Conservation (phyloP, 106 monocot species). For the Chionographis japonica region DNA sequence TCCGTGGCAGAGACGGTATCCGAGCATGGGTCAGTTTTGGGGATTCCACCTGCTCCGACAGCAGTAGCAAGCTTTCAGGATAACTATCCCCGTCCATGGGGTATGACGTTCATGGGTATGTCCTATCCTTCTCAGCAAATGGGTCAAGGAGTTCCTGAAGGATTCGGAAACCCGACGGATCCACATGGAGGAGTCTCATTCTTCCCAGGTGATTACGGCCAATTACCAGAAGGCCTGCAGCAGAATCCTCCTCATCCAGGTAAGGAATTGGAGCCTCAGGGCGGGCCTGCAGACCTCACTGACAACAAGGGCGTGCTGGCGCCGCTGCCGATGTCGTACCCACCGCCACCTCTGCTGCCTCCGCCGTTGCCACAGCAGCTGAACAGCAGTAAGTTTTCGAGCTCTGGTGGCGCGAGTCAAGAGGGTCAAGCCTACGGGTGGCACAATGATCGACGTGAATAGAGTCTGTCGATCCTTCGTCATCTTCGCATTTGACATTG, state of each 20-base stretch:
- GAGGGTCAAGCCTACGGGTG: slow-evolving; percentile 9
- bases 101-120: slow-evolving; percentile 36
- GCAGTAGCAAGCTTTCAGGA: slow-evolving; percentile 29
- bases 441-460: neutral
- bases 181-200: slow-evolving; percentile 30
- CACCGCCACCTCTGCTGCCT: slow-evolving; percentile 29
- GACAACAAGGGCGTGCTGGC: slow-evolving; percentile 13
- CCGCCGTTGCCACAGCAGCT: slow-evolving; percentile 19
- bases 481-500: no score
- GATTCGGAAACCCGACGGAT: slow-evolving; percentile 28
- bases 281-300: slow-evolving; percentile 17
- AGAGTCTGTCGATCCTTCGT: no score
- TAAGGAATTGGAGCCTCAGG: slow-evolving; percentile 38
- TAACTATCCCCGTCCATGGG: slow-evolving; percentile 41
- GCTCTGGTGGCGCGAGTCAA: neutral
- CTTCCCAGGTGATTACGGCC: slow-evolving; percentile 42
- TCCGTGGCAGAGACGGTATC: slow-evolving; percentile 20
- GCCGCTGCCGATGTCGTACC: slow-evolving; percentile 15
- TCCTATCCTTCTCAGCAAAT: slow-evolving; percentile 32
- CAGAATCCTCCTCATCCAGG: slow-evolving; percentile 14
- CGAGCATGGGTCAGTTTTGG: slow-evolving; percentile 53
- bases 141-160: slow-evolving; percentile 45
- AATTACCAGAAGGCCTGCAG: slow-evolving; percentile 16
- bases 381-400: slow-evolving; percentile 9
- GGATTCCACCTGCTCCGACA: slow-evolving; percentile 36